Conservation (phyloP, 202 grass and related monocot genomes). For the Musa balbisiana region DNA sequence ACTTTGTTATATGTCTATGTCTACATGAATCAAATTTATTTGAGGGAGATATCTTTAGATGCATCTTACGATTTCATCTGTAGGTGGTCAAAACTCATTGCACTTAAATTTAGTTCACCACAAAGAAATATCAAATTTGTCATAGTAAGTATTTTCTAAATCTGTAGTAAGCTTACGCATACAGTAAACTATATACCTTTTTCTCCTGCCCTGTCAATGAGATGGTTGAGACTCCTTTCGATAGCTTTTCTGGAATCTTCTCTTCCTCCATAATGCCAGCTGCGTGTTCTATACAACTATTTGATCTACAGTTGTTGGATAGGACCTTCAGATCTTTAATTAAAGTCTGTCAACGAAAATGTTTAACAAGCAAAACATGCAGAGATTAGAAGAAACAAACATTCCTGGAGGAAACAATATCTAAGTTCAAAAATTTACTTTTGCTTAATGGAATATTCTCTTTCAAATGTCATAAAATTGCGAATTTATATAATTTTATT, state of each 20-base stretch:
- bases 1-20: background rate
- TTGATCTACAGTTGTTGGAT: conserved; percentile 75
- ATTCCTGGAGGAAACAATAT: background rate
- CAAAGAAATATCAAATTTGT: background rate
- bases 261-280: conserved; percentile 79
- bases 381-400: conserved; percentile 2
- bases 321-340: conserved; percentile 66
- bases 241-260: conserved; percentile 73
- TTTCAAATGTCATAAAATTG: background rate
- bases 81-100: background rate
- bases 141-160: background rate
- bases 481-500: background rate
- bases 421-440: background rate
- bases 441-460: background rate
- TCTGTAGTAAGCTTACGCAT: background rate
- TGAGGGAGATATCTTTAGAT: background rate
- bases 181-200: conserved; percentile 34
- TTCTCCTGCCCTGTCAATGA: conserved; percentile 50
- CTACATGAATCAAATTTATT: background rate
- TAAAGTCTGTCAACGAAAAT: conserved; percentile 50
- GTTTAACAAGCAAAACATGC: conserved; percentile 15
- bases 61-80: background rate
- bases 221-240: conserved; percentile 73
- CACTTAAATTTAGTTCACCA: too few relatives aligned
- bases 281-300: conserved; percentile 89